phyloP scores from a whole-genome alignment of 441 rosid species.

The Rhodomyrtus psidioides region DNA sequence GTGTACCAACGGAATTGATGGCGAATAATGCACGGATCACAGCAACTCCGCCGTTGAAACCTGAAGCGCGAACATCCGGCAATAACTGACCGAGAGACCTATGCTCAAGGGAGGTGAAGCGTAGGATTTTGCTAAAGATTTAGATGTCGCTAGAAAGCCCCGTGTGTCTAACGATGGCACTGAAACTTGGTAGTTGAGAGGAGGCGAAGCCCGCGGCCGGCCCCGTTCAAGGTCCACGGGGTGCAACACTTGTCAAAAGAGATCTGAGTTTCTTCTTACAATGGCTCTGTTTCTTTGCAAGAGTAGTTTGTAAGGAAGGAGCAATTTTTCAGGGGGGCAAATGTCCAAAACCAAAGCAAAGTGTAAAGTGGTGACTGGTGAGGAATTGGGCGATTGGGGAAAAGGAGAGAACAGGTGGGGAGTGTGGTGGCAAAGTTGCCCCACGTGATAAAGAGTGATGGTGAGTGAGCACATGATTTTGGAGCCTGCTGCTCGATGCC shows the following conservation, averaged over 20 bases:
- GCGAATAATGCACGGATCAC: background rate
- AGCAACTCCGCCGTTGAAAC: background rate
- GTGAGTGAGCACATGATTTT: constrained; percentile 23
- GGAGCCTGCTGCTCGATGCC: constrained; percentile 10
- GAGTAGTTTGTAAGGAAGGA: background rate
- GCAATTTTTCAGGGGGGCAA: background rate
- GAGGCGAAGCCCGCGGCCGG: background rate
- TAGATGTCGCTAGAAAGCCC: fast-evolving
- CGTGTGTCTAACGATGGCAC: background rate
- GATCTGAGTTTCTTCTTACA: background rate
- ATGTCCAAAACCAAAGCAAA: background rate
- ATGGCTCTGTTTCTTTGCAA: background rate
- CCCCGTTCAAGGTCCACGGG: background rate
- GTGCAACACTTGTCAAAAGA: background rate
- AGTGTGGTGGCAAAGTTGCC: constrained; percentile 26
- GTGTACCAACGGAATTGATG: background rate
- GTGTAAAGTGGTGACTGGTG: background rate
- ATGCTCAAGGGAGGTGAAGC: background rate
- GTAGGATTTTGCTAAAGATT: background rate
- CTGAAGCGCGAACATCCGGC: background rate
- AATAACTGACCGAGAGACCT: background rate
- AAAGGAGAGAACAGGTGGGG: constrained; percentile 8
- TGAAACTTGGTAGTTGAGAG: background rate
- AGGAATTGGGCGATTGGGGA: background rate
- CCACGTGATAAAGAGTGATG: constrained; percentile 37